Percentiles rank a stretch among this genome's conserved stretches.
phyloP scores from a whole-genome alignment of 306 rosid species.

The Luffa aegyptiaca region DNA sequence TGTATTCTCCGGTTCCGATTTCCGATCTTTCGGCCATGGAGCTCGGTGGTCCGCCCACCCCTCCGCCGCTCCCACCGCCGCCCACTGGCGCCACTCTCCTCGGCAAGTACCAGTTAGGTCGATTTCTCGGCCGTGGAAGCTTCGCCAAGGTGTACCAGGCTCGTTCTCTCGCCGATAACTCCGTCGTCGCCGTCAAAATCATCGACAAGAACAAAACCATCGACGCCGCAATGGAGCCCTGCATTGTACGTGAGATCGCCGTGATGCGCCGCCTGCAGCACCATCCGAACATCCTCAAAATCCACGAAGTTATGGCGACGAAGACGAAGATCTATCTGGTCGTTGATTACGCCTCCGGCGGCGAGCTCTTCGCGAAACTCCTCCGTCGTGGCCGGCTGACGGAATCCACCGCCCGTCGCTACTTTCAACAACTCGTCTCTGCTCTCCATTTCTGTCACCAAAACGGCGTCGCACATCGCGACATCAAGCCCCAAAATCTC shows the following conservation, averaged over 20 bases:
- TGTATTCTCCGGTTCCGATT: background rate
- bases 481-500: constrained; percentile 82
- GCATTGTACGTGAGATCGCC: constrained; percentile 59
- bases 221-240: constrained; percentile 57
- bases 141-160: constrained; percentile 87
- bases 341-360: constrained; percentile 75
- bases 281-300: constrained; percentile 60
- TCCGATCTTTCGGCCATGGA: constrained; percentile 22
- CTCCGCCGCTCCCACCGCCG: constrained; percentile 11
- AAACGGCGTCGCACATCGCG: constrained; percentile 80
- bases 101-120: constrained; percentile 53
- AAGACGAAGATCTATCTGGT: constrained; percentile 74
- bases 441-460: constrained; percentile 68
- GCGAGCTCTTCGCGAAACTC: constrained; percentile 61
- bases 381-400: constrained; percentile 33
- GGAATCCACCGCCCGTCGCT: constrained; percentile 43
- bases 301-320: constrained; percentile 80
- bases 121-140: constrained; percentile 72
- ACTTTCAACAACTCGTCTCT: constrained; percentile 69
- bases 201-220: constrained; percentile 61
- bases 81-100: constrained; percentile 29
- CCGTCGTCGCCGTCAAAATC: constrained; percentile 62
- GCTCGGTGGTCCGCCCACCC: constrained; percentile 23
- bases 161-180: constrained; percentile 31
- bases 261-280: constrained; percentile 85